phyloP scores from a whole-genome alignment of 2,329 filamentous ascomycete species.

The Fusarium equiseti region DNA sequence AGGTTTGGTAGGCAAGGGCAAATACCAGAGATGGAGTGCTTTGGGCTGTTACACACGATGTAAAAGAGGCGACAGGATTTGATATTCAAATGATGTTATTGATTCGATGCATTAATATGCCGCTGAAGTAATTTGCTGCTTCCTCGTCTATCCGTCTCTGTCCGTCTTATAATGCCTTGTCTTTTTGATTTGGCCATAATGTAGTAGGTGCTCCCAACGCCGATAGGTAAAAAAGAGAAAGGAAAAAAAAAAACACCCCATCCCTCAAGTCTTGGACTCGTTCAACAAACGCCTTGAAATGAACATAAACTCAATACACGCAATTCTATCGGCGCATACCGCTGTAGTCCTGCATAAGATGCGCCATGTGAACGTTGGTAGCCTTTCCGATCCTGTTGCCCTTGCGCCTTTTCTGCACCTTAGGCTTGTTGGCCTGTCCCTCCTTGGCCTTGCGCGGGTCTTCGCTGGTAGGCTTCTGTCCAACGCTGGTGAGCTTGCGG shows the following conservation, averaged over 20 bases:
- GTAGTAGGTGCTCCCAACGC: conserved; percentile 25
- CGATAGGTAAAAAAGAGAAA: neutral
- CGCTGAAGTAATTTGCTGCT: conserved; percentile 21
- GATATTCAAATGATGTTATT: conserved; percentile 17
- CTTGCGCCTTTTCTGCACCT: conserved; percentile 78
- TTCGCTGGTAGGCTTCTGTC: conserved; percentile 86
- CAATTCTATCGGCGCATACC: conserved; percentile 57
- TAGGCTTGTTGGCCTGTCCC: conserved; percentile 66
- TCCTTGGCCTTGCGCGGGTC: conserved; percentile 68
- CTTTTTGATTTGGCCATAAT: conserved; percentile 27
- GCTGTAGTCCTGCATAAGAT: conserved; percentile 80
- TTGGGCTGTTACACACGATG: neutral
- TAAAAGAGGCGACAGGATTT: conserved; percentile 1
- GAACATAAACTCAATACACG: conserved; percentile 8
- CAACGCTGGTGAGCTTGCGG: conserved; percentile 79
- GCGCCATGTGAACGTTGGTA: conserved; percentile 88
- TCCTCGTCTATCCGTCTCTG: conserved; percentile 24
- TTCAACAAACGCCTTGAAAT: conserved; percentile 30
- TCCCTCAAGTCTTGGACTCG: conserved; percentile 9
- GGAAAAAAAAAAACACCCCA: conserved; percentile 1
- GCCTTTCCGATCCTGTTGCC: conserved; percentile 79
- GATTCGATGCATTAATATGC: conserved; percentile 22
- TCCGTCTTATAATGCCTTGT: conserved; percentile 9
- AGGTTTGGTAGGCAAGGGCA: neutral
- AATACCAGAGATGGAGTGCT: neutral